Base-by-base conservation (phyloP, 164 flowering plant genomes). In the Dillenia turbinata region DNA sequence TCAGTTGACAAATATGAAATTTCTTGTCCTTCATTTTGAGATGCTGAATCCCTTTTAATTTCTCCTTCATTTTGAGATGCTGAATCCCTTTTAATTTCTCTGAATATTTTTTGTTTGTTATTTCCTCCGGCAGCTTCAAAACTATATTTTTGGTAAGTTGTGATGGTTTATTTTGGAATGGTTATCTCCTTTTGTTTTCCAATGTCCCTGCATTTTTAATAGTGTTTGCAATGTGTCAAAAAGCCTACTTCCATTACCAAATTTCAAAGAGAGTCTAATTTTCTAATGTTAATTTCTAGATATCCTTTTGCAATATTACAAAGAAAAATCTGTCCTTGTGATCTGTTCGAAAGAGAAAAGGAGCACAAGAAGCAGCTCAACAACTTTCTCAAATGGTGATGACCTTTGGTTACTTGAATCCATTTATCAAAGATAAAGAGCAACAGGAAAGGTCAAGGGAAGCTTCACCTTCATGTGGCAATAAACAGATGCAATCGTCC, bases 321-420 rank as follows among this genome's bases (percentile, higher is more conserved):
- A 83, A 72, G 95, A 95, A 45, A 89, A 86, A 79, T 89, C 97
- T 72, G 97, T 97, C 50, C 74, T 93, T 57, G 79, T 93, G 56
- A 90, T 93, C 73, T 93, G 98, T 73, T 89, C 96, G 48, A 93
- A 93, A 95, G 19, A 85, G 98, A 83, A 90, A 89, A 80, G 98
- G 98, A 59, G 96, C 98, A 50, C 97, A 90, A 75, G 97, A 88
- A 77, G 97, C 94, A 54, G 97, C 98, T 57, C 87, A 84, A 50
- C 65, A 72, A 33, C 81, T 93, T 59, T 72, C 88, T 65, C 95
- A 86, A 71, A 72, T 70, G 54, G 90, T 82, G 56, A 85, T 90
- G 88, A 76, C 79, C 51, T 81, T 76, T 77, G 98, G 97, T 52
- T 71, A 85, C 66, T 89, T 95, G 60, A 89, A 86, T 73, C 98